phyloP scores from a whole-genome alignment of 1,139 yeast species.

The Sugiyamaella pinicola region DNA sequence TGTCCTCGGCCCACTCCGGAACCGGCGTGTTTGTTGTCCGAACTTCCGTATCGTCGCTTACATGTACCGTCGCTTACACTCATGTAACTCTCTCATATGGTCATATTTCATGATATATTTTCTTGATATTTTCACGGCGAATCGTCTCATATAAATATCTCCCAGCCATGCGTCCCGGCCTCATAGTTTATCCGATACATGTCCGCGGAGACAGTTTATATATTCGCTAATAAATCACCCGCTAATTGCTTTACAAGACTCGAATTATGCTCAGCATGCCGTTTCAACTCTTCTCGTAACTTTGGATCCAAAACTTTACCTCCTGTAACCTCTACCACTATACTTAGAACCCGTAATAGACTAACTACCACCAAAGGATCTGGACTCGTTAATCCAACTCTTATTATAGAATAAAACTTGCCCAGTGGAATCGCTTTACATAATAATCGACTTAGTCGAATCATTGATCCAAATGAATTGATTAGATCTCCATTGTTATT shows the following conservation, averaged over 20 bases:
- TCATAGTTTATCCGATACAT: not conserved
- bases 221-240: not conserved
- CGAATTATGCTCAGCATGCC: not conserved
- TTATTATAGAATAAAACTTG: constrained; percentile 25
- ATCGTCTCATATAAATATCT: too few relatives aligned
- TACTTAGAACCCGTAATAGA: constrained; percentile 29
- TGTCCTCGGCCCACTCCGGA: too few relatives aligned
- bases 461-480: constrained; percentile 31
- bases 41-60: too few relatives aligned
- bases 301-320: not conserved
- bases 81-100: too few relatives aligned
- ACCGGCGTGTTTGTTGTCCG: too few relatives aligned
- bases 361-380: constrained; percentile 32
- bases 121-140: not conserved
- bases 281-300: constrained; percentile 1
- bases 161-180: not conserved
- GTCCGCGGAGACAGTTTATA: not conserved
- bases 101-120: too few relatives aligned
- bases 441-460: constrained; percentile 29
- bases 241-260: constrained; percentile 17
- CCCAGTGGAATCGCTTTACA: constrained; percentile 26
- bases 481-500: constrained; percentile 26
- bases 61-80: too few relatives aligned
- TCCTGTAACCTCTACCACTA: constrained; percentile 11
- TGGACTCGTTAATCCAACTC: constrained; percentile 27